phyloP scores from a whole-genome alignment of 2,329 filamentous ascomycete species.

The Colletotrichum liaoningense region DNA sequence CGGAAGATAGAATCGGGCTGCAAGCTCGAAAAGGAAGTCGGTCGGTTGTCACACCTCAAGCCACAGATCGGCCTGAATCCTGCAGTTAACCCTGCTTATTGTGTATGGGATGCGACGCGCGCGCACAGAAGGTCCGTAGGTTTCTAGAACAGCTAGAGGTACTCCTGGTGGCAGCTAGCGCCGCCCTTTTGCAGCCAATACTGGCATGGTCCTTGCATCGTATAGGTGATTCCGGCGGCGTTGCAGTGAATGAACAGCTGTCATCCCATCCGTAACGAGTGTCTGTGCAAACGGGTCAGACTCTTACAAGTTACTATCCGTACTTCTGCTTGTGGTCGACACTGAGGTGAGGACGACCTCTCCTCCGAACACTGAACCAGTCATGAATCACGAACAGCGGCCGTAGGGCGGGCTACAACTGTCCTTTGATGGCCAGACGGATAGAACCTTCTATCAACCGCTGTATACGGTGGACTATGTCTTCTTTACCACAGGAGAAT shows the following conservation, averaged over 20 bases:
- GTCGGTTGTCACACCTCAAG: conserved; percentile 26
- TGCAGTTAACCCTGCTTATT: conserved; percentile 27
- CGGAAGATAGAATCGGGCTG: conserved; percentile 27
- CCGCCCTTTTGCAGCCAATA: conserved; percentile 14
- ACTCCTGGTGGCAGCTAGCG: conserved; percentile 1
- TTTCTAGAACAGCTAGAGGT: conserved; percentile 28
- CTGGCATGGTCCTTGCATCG: not conserved
- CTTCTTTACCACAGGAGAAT: no score
- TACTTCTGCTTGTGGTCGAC: not conserved
- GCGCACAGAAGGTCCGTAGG: conserved; percentile 12
- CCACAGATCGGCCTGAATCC: conserved; percentile 30
- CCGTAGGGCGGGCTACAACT: no score
- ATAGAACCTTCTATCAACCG: not conserved
- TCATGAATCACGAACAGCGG: no score
- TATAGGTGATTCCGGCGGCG: not conserved
- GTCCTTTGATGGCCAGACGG: not conserved
- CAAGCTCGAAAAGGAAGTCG: conserved; percentile 35
- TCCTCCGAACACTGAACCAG: not conserved
- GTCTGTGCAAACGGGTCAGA: not conserved
- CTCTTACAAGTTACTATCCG: not conserved
- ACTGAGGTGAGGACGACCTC: not conserved
- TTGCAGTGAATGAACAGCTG: not conserved
- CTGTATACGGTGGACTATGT: not conserved
- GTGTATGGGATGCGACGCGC: not conserved
- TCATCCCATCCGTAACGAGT: not conserved